A percentile compares a stretch with the other conserved stretches of the same genome.
These are phyloP conservation scores for Amaranthus palmeri DNA, from an alignment of 148 eudicot species.

Conservation along the genomic window DNA sequence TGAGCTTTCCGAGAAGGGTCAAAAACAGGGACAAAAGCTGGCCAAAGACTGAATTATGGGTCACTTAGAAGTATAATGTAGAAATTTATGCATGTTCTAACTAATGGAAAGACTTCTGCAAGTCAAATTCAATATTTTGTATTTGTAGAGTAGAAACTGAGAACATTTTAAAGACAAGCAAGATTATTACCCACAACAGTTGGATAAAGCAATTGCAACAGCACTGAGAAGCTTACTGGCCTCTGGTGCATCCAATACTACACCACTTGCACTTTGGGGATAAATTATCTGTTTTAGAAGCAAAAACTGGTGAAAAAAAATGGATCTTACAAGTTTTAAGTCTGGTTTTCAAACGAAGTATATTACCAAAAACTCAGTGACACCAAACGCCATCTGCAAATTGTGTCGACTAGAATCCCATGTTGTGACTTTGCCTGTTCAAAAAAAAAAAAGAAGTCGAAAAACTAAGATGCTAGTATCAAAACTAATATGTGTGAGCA, in stretches of 20 bases:
- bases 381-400: constrained; percentile 88
- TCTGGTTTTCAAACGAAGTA: constrained; percentile 6
- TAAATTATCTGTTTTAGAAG: constrained; percentile 60
- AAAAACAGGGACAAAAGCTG: constrained; percentile 97
- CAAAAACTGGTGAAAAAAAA: neutral
- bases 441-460: constrained; percentile 8
- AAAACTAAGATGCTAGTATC: constrained; percentile 4
- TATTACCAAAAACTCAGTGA: constrained; percentile 76
- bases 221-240: constrained; percentile 98
- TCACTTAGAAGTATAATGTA: constrained; percentile 1
- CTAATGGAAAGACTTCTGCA: neutral
- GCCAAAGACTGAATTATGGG: constrained; percentile 70
- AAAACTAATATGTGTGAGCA: neutral
- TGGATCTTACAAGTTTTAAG: neutral
- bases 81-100: neutral
- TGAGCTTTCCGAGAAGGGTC: constrained; percentile 91
- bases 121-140: neutral
- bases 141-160: neutral
- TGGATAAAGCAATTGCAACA: constrained; percentile 91
- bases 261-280: constrained; percentile 94
- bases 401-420: constrained; percentile 71
- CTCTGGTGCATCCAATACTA: constrained; percentile 89
- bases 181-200: constrained; percentile 67
- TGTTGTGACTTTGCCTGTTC: constrained; percentile 45
- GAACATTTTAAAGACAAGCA: neutral